Evolutionary conservation across 805 yeast species (phyloP).

Genomic region (Barnettozyma siamensis): DNA sequence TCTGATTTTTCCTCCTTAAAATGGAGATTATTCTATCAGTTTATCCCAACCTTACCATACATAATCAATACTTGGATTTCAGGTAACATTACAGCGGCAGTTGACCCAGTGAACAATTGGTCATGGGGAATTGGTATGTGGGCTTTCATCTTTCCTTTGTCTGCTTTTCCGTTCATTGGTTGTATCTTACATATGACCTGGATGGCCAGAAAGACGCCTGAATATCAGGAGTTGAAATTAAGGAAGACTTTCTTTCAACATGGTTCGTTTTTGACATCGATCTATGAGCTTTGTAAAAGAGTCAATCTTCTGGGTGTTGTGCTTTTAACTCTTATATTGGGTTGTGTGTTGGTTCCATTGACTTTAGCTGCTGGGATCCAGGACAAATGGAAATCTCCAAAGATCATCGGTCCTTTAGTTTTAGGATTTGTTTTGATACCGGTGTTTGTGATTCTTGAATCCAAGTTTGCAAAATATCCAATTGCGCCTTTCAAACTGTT

Average conservation of each 20-base stretch:
- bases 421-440: constrained; percentile 61
- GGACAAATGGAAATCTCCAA: constrained; percentile 53
- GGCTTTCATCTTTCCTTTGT: constrained; percentile 69
- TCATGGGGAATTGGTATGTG: constrained; percentile 77
- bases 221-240: constrained; percentile 37
- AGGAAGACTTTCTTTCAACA: constrained; percentile 35
- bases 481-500: constrained; percentile 52
- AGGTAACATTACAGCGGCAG: constrained; percentile 46
- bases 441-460: constrained; percentile 51
- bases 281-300: constrained; percentile 50
- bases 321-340: constrained; percentile 49
- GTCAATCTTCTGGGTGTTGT: constrained; percentile 60
- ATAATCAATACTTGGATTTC: constrained; percentile 76
- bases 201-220: constrained; percentile 47
- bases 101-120: constrained; percentile 38
- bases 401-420: constrained; percentile 63
- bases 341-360: constrained; percentile 64
- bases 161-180: constrained; percentile 52
- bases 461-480: constrained; percentile 50
- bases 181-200: constrained; percentile 52
- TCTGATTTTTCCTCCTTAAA: constrained; percentile 65
- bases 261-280: constrained; percentile 29
- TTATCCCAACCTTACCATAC: constrained; percentile 65
- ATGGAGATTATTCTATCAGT: constrained; percentile 64
- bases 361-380: constrained; percentile 66